Conservation (phyloP, 352 stramenopile species). For the Phytophthora citricola region DNA sequence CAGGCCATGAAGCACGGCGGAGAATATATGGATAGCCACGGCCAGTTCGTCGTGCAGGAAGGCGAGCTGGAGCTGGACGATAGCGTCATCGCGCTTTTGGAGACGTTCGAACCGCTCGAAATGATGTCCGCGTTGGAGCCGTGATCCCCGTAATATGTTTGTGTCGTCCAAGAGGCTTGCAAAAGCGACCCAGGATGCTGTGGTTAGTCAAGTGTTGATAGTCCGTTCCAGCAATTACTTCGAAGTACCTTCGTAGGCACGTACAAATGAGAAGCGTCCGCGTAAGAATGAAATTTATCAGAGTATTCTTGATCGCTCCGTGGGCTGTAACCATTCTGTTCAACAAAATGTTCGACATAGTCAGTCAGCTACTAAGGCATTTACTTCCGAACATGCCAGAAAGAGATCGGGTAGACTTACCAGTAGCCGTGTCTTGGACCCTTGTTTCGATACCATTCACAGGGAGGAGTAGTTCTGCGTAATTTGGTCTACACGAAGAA, state of each 20-base stretch:
- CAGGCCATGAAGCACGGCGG: conserved; percentile 20
- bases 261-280: conserved; percentile 37
- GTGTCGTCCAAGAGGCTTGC: conserved; percentile 27
- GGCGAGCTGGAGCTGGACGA: conserved; percentile 40
- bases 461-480: conserved; percentile 59
- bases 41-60: conserved; percentile 34
- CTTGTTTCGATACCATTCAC: not conserved
- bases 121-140: conserved; percentile 37
- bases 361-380: not conserved
- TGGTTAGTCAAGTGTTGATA: conserved; percentile 42
- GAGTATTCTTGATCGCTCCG: conserved; percentile 1
- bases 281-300: conserved; percentile 37
- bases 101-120: conserved; percentile 49
- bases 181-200: conserved; percentile 22
- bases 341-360: not conserved
- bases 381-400: not conserved
- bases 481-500: conserved; percentile 77
- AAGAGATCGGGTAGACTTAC: conserved; percentile 1
- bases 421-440: not conserved
- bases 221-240: conserved; percentile 26
- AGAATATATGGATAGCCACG: conserved; percentile 37
- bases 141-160: conserved; percentile 10
- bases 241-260: conserved; percentile 22
- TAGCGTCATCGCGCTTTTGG: conserved; percentile 42
- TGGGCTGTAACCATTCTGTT: no score